These are phyloP conservation scores for Trypanosoma cruzi DNA, from an alignment of 208 protist species.

Conservation along the genomic window DNA sequence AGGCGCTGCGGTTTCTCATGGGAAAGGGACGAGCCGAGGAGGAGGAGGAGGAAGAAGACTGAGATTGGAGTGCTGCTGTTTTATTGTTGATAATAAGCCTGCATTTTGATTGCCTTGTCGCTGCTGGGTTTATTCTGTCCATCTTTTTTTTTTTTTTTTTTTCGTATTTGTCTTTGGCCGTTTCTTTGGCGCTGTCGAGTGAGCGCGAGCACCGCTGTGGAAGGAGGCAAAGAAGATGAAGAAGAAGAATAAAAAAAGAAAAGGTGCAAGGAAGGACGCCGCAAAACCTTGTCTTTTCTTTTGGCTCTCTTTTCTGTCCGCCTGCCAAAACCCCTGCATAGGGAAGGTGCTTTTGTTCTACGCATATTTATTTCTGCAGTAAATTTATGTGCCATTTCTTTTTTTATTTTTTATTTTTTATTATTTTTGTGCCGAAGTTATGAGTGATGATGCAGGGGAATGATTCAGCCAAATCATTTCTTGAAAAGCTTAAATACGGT, in stretches of 20 bases:
- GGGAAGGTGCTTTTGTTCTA: too few relatives aligned
- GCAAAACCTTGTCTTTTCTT: too few relatives aligned
- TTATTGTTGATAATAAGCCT: constrained; percentile 11
- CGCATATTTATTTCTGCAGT: too few relatives aligned
- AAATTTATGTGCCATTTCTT: constrained; percentile 3
- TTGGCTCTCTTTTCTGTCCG: too few relatives aligned
- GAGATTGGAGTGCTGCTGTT: neutral
- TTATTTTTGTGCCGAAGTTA: constrained; percentile 2
- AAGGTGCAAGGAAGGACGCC: too few relatives aligned
- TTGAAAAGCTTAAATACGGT: constrained; percentile 67
- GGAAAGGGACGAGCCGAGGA: constrained; percentile 16
- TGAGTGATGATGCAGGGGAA: constrained; percentile 26
- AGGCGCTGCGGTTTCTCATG: constrained; percentile 54
- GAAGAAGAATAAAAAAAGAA: too few relatives aligned
- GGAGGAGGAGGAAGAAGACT: constrained; percentile 9
- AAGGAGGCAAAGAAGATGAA: too few relatives aligned
- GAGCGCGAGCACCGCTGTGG: too few relatives aligned
- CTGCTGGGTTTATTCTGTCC: neutral
- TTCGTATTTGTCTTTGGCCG: constrained; percentile 20
- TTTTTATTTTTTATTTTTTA: constrained; percentile 11
- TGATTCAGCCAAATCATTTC: constrained; percentile 43
- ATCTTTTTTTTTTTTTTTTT: constrained; percentile 9
- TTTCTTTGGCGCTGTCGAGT: too few relatives aligned
- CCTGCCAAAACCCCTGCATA: too few relatives aligned
- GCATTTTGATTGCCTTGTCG: constrained; percentile 1